Evolutionary conservation across 1,284 basidiomycete genomes (phyloP), one percentile per base, ranked within the genome.

Genomic region (Ustilago cynodontis): DNA sequence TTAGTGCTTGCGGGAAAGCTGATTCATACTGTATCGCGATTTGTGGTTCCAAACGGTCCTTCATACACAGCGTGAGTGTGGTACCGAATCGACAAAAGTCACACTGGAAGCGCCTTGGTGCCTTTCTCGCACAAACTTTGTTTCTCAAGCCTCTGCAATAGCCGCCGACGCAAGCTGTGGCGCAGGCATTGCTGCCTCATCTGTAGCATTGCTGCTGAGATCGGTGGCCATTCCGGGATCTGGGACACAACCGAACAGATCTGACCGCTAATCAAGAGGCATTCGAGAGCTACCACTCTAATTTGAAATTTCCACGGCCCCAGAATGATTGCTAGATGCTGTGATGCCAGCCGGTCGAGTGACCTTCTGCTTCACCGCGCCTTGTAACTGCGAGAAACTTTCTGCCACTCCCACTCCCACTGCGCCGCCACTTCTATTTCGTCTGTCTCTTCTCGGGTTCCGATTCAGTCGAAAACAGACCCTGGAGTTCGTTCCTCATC

Each of bases 281-380:
- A 11, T 33, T 33, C 31, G 31, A 33, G 31, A 33, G 31, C 31
- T 33, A n/a, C n/a, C n/a, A n/a, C n/a, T n/a, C n/a, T n/a, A n/a
- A 33, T 33, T 33, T 37, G 35, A 37, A 37, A 37, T 37, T 37
- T 37, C n/a, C 35, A 37, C 35, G 14, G 31, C 11, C 31, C 31
- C n/a, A 33, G 31, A 33, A 33, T 11, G 31, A 3, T 37, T 14
- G 35, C 14, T 16, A 13, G 9, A 14, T 14, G 14, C 14, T 10
- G 14, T 3, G 35, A 37, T 11, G 35, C 43, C 43, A 16, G 22
- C 43, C n/a, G n/a, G n/a, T n/a, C 45, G 56, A 65, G 52, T 56
- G 31, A 54, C 22, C 1, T 7, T 5, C 37, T 41, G 37, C 37
- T 53, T 53, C 63, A 20, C 63, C 63, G 56, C 63, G n/a, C n/a